These are phyloP conservation scores for Mortierella sp. DNA, from an alignment of 371 early-diverging fungal species.

Conservation along the genomic window DNA sequence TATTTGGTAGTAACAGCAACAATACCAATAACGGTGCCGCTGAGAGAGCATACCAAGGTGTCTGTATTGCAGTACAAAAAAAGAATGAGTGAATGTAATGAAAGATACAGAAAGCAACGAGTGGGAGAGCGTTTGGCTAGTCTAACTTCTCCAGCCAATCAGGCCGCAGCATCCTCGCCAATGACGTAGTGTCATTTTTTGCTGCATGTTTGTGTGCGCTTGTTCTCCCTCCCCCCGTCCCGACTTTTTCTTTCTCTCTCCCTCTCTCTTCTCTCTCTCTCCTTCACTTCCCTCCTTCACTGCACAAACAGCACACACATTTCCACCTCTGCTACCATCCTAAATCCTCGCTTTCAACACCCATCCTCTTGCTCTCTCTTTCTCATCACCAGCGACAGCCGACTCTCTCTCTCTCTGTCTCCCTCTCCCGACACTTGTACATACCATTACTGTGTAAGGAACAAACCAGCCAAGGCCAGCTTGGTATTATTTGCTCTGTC, in stretches of 20 bases:
- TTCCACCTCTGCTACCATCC: background rate
- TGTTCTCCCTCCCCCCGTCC: background rate
- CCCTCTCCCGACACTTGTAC: background rate
- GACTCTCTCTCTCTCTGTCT: background rate
- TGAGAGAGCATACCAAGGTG: no score
- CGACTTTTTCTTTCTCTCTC: slow-evolving; percentile 3
- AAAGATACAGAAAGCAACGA: background rate
- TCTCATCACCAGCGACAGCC: background rate
- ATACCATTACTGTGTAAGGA: slow-evolving; percentile 9
- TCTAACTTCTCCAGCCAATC: slow-evolving; percentile 5
- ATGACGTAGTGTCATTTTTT: slow-evolving; percentile 13
- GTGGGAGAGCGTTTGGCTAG: background rate
- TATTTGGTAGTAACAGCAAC: no score
- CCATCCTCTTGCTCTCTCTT: background rate
- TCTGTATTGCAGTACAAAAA: background rate
- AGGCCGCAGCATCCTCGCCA: background rate
- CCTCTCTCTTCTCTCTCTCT: background rate
- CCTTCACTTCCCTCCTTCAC: background rate
- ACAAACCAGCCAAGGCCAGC: background rate
- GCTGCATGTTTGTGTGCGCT: background rate
- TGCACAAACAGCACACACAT: background rate
- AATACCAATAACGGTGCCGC: no score
- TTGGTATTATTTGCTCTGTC: slow-evolving; percentile 1
- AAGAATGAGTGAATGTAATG: background rate
- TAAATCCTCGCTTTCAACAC: background rate